phyloP scores from a whole-genome alignment of 495 filamentous ascomycete species.

The Neurospora sp. region DNA sequence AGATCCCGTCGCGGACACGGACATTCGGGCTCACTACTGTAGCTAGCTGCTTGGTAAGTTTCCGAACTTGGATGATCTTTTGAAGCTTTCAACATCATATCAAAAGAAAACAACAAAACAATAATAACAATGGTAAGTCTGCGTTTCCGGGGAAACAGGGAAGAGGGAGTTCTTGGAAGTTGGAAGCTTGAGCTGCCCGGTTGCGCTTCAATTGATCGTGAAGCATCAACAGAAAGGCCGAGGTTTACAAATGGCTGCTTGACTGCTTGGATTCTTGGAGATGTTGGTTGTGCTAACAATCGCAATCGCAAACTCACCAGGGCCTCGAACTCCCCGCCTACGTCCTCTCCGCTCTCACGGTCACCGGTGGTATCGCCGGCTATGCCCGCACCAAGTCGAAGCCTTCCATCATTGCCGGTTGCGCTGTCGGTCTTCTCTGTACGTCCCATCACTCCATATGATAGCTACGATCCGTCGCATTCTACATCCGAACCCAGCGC shows the following conservation, averaged over 20 bases:
- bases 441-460: conserved; percentile 10
- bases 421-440: conserved; percentile 62
- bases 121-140: too few species aligned
- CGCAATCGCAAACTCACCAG: conserved; percentile 3
- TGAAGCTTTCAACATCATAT: too few species aligned
- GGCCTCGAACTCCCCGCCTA: conserved; percentile 44
- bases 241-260: background rate
- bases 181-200: too few species aligned
- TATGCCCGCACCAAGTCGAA: conserved; percentile 72
- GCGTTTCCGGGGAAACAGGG: too few species aligned
- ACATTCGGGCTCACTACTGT: background rate
- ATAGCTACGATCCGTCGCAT: background rate
- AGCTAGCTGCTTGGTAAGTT: background rate
- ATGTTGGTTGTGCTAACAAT: background rate
- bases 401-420: conserved; percentile 74
- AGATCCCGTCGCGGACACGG: background rate
- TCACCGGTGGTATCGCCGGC: conserved; percentile 76
- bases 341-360: conserved; percentile 71
- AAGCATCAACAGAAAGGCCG: too few species aligned
- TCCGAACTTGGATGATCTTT: background rate
- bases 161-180: too few species aligned
- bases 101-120: too few species aligned
- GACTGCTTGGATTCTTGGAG: background rate
- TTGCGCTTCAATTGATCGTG: too few species aligned
- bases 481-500: background rate